phyloP scores from a whole-genome alignment of 768 basidiomycete genomes.

The Hemileccinum rubropunctum region DNA sequence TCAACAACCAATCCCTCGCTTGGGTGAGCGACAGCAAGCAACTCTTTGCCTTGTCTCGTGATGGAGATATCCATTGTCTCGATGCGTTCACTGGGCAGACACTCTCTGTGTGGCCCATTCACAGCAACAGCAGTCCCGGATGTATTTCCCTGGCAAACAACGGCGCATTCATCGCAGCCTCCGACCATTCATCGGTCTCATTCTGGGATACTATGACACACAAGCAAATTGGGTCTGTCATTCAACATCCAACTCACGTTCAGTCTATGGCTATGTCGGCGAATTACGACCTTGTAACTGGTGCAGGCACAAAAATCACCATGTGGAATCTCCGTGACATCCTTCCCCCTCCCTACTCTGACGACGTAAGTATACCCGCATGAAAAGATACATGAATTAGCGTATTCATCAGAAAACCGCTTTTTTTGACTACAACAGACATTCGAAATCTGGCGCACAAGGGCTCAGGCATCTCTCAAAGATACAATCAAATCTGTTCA shows the following conservation, averaged over 20 bases:
- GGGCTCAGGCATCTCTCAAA: background rate
- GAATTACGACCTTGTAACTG: background rate
- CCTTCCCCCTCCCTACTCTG: background rate
- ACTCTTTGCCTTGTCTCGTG: background rate
- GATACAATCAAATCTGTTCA: background rate
- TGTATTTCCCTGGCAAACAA: background rate
- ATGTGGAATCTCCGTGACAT: background rate
- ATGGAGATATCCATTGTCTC: background rate
- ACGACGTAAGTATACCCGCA: background rate
- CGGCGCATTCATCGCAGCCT: background rate
- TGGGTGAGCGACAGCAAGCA: background rate
- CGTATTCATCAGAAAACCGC: background rate
- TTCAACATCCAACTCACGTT: background rate
- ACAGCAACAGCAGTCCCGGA: background rate
- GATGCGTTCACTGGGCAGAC: background rate
- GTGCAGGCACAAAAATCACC: background rate
- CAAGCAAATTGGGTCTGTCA: background rate
- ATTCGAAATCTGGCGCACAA: background rate
- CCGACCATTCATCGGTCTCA: background rate
- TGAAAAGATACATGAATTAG: too few relatives aligned
- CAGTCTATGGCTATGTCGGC: background rate
- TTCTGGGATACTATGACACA: constrained; percentile 5
- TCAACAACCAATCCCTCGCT: background rate
- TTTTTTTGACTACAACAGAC: background rate
- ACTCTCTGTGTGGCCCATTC: background rate